These are phyloP conservation scores for Selaginella tamariscina DNA, from an alignment of 75 land plant genomes.

Conservation along the genomic window DNA sequence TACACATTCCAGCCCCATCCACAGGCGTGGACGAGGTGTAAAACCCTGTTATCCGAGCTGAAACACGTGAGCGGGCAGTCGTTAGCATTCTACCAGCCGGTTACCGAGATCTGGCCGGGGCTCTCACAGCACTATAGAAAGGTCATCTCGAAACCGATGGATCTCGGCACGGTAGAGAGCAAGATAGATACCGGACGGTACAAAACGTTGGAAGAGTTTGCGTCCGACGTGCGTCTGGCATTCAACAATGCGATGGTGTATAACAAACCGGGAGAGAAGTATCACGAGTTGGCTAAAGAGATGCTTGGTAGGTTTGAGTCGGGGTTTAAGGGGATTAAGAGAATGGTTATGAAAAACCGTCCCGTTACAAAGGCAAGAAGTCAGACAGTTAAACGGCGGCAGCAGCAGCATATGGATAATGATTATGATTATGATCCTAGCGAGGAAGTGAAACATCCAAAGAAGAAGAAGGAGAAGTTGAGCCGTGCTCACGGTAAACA, in stretches of 20 bases:
- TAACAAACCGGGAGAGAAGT: conserved; percentile 56
- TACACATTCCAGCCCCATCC: no score
- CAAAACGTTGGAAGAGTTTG: conserved; percentile 41
- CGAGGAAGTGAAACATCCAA: no score
- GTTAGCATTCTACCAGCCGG: no score
- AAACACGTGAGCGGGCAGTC: no score
- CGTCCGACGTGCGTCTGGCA: conserved; percentile 55
- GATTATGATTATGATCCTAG: no score
- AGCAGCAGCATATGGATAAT: conserved; percentile 11
- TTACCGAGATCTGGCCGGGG: no score
- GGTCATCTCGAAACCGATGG: conserved; percentile 68
- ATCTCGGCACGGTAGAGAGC: conserved; percentile 58
- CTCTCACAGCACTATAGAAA: no score
- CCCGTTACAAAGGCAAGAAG: conserved; percentile 20
- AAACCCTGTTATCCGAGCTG: no score
- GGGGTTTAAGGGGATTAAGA: conserved; percentile 42
- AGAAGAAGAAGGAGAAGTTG: no score
- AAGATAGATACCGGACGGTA: conserved; percentile 34
- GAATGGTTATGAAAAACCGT: no score
- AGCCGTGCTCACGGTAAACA: no score
- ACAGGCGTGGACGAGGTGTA: no score
- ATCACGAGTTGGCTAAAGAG: conserved; percentile 43
- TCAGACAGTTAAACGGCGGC: conserved; percentile 3
- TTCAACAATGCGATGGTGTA: conserved; percentile 63
- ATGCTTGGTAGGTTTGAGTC: conserved; percentile 40